Evolutionary conservation across 2,329 filamentous ascomycete species (phyloP), one percentile per base, ranked within the genome.

Genomic region (Trichoderma semiorbis): DNA sequence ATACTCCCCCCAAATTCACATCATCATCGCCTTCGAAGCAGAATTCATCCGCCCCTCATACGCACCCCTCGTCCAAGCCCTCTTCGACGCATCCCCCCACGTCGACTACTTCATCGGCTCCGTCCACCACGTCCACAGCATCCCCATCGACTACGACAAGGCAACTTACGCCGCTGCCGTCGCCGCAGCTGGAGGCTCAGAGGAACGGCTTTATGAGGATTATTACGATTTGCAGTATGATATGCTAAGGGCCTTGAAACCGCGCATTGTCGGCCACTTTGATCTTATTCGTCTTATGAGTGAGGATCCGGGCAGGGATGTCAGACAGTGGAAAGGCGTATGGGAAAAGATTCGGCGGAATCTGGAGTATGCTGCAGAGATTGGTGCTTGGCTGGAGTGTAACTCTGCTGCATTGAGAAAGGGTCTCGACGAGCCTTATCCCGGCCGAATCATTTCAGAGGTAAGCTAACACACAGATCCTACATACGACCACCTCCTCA

Each of bases 51-150:
- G 95, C 7, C 86, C 91, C 0, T 86, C 85, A 4, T 89, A 90
- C 76, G 81, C 80, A 0, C 74, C 83, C 2, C 83, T 92, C 61
- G 90, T 97, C 72, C 76, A 80, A 12, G 86, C 93, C 3, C 85
- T 93, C 4, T 85, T 93, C 11, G 83, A 91, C 26, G 78, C 85
- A 7, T 85, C 93, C 7, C 85, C 93, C 50, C 81, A 83, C 11
- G 87, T 97, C 73, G 95, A 98, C 82, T 93, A 97, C 82, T 97
- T 98, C 84, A 87, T 99, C 78, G 96, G 96, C 72, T 97, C 93
- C 1, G 87, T 98, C 63, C 96, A 99, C 83, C 96, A 99, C 81
- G 92, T 95, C 8, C 89, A 93, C 78, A 90, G 90, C 18, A 85
- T 95, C 57, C 95, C 96, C 7, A 97, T 99, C 78, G 96, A 99